Evolutionary conservation across 495 filamentous ascomycete genomes (phyloP), one percentile per base, ranked within the genome.

Genomic region (Jackrogersella minutella): DNA sequence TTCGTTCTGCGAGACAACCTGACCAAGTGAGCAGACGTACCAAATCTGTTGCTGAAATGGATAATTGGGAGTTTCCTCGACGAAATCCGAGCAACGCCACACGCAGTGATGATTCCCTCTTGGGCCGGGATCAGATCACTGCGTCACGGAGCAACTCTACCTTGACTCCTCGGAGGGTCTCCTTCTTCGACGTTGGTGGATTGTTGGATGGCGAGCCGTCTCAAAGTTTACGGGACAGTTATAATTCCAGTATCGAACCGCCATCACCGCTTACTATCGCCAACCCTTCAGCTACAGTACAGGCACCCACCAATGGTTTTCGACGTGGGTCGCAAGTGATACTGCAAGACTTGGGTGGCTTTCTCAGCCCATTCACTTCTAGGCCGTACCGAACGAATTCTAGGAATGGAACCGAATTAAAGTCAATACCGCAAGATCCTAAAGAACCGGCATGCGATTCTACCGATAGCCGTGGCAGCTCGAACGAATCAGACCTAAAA

Each of bases 101-200:
- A 11, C 71, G 61, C 11, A 78, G 76, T 68, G 77, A 82, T 34
- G 73, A 78, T 54, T 57, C 61, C 33, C 61, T 77, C 10, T 49
- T 72, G 10, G 49, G 58, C 2, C 57, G 52, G 5, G 71, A 74
- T 26, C 67, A 50, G 21, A 36, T 68, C 10, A 57, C 62, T 9
- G 61, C 72, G n/a, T 68, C 66, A 11, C 51, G 64, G 40, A 78
- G 73, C 55, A 76, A 75, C 56, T 77, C 75, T 10, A 74, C 71
- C 5, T 53, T 73, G 13, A 79, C 82, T 1, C 81, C 84, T 6
- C 78, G 80, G 2, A 74, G 77, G 9, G 79, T 87, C 3, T 90
- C 87, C 11, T 88, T 93, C 67, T 90, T 91, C 63, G 90, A 93
- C 66, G 86, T 88, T 24, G 89, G 89, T 31, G 87, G 87, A 4